These are phyloP conservation scores for Podospora conica DNA, from an alignment of 495 filamentous ascomycete species.

Conservation along the genomic window DNA sequence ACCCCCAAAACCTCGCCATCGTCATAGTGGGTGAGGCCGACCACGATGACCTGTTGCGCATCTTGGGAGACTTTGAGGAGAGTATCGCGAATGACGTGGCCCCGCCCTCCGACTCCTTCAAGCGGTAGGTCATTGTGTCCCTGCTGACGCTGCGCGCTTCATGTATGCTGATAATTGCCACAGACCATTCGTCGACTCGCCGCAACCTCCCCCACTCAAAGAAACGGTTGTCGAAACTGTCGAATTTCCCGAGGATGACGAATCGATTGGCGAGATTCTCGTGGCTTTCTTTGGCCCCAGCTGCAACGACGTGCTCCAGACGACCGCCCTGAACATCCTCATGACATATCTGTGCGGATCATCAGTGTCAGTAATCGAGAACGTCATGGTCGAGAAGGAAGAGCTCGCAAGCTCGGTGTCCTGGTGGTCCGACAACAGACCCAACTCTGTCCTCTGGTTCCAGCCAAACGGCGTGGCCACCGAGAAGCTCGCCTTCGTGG, in stretches of 20 bases:
- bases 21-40: slow-evolving; percentile 86
- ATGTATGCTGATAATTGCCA: neutral
- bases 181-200: slow-evolving; percentile 72
- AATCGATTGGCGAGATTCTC: slow-evolving; percentile 78
- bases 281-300: slow-evolving; percentile 81
- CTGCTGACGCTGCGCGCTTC: neutral
- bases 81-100: slow-evolving; percentile 74
- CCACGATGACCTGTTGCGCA: slow-evolving; percentile 69
- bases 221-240: slow-evolving; percentile 68
- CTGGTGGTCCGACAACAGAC: slow-evolving; percentile 67
- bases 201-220: slow-evolving; percentile 61
- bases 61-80: slow-evolving; percentile 83
- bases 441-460: slow-evolving; percentile 77
- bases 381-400: slow-evolving; percentile 87
- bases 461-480: slow-evolving; percentile 80
- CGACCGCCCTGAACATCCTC: slow-evolving; percentile 66
- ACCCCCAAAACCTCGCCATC: slow-evolving; percentile 89
- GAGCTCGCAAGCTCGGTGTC: slow-evolving; percentile 79
- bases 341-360: slow-evolving; percentile 85
- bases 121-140: slow-evolving; percentile 35
- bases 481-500: slow-evolving; percentile 72
- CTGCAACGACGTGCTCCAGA: slow-evolving; percentile 56
- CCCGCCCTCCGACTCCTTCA: slow-evolving; percentile 63
- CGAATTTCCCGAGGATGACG: slow-evolving; percentile 95
- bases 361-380: slow-evolving; percentile 85